phyloP scores from a whole-genome alignment of 2,329 filamentous ascomycete genomes.

The Phaeosphaeriaceae sp. region DNA sequence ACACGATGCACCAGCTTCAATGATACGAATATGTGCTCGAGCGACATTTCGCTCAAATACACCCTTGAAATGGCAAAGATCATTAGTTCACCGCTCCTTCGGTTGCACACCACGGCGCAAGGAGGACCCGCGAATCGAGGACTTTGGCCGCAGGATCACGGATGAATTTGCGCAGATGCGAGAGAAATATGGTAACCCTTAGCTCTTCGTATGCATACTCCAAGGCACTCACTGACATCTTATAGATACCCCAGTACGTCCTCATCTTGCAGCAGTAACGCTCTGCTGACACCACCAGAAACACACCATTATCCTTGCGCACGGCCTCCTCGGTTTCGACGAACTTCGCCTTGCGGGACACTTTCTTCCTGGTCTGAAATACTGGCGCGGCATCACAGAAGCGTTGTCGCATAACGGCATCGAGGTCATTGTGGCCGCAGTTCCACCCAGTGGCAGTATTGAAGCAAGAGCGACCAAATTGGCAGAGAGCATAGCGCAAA shows the following conservation, averaged over 20 bases:
- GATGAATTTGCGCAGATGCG: constrained; percentile 69
- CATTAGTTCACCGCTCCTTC: constrained; percentile 24
- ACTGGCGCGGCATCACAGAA: constrained; percentile 71
- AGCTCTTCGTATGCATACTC: not conserved
- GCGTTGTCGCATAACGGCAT: constrained; percentile 64
- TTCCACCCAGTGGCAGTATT: constrained; percentile 67
- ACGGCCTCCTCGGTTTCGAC: constrained; percentile 72
- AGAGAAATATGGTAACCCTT: constrained; percentile 61
- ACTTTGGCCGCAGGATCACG: constrained; percentile 61
- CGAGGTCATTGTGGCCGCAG: constrained; percentile 68
- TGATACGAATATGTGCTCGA: constrained; percentile 40
- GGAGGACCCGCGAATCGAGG: constrained; percentile 59
- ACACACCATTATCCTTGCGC: constrained; percentile 68
- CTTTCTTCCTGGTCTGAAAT: constrained; percentile 65
- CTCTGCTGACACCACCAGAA: constrained; percentile 48
- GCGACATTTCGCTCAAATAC: constrained; percentile 34
- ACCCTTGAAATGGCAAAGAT: constrained; percentile 3
- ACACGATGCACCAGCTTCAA: constrained; percentile 32
- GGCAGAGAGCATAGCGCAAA: constrained; percentile 60
- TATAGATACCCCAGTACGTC: constrained; percentile 44
- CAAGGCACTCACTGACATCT: constrained; percentile 16
- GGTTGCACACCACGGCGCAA: constrained; percentile 29
- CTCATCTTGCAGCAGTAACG: constrained; percentile 23
- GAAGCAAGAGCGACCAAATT: constrained; percentile 64
- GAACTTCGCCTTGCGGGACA: constrained; percentile 64